Evolutionary conservation across 106 monocot genomes (phyloP).

Genomic region (Gastrodia elata): DNA sequence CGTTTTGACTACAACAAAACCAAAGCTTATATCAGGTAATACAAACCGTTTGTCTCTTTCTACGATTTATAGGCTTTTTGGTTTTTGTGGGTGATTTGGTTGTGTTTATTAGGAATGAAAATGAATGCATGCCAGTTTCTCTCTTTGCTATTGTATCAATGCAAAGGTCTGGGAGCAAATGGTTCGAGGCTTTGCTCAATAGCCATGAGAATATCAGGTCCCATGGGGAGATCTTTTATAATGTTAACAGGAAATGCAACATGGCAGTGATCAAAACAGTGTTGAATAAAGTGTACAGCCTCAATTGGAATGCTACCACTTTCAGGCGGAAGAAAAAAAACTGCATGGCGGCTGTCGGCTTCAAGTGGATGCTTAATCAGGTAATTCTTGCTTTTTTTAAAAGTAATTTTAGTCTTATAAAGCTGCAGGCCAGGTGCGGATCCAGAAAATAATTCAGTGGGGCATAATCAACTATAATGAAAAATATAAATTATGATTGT

Average conservation of each 20-base stretch:
- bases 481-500: no score
- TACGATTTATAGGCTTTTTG: background rate
- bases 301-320: background rate
- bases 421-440: no score
- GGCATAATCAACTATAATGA: no score
- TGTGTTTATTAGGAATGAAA: background rate
- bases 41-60: background rate
- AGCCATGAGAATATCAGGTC: slow-evolving; percentile 5
- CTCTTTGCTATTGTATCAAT: slow-evolving; percentile 9
- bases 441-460: no score
- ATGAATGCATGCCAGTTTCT: background rate
- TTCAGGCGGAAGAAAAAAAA: slow-evolving; percentile 13
- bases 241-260: slow-evolving; percentile 1
- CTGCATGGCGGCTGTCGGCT: slow-evolving; percentile 8
- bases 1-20: background rate
- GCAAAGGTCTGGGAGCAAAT: slow-evolving; percentile 11
- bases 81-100: background rate
- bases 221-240: slow-evolving; percentile 8
- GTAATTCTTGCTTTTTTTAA: background rate
- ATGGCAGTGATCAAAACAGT: slow-evolving; percentile 4
- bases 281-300: slow-evolving; percentile 1
- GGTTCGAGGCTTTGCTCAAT: slow-evolving; percentile 7
- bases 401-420: background rate
- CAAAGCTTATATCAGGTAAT: background rate
- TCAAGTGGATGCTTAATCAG: slow-evolving; percentile 11